Evolutionary conservation across 2,329 filamentous ascomycete species (phyloP).

Genomic region (Microsporum ferrugineum): DNA sequence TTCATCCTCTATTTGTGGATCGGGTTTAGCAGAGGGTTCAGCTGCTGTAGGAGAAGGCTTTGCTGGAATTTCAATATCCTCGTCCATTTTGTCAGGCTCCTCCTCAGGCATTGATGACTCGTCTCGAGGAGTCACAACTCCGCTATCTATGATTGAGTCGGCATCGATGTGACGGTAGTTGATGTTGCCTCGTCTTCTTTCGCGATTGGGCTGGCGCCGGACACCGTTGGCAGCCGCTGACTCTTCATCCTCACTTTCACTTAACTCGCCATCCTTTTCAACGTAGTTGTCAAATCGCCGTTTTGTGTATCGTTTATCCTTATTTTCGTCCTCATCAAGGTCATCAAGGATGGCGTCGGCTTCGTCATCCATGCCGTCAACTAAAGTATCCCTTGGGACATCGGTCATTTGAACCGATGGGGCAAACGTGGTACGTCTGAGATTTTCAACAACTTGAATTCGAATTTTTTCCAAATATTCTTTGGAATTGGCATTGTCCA

Average conservation of each 20-base stretch:
- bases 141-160: slow-evolving; percentile 45
- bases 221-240: slow-evolving; percentile 59
- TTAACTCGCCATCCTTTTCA: slow-evolving; percentile 66
- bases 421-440: slow-evolving; percentile 50
- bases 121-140: slow-evolving; percentile 36
- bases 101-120: slow-evolving; percentile 35
- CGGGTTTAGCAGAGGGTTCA: slow-evolving; percentile 18
- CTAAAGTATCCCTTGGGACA: slow-evolving; percentile 45
- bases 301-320: slow-evolving; percentile 70
- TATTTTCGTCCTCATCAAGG: slow-evolving; percentile 73
- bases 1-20: slow-evolving; percentile 20
- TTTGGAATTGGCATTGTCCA: slow-evolving; percentile 59
- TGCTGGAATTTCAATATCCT: slow-evolving; percentile 27
- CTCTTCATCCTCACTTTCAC: slow-evolving; percentile 84
- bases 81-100: slow-evolving; percentile 34
- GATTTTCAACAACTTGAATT: slow-evolving; percentile 53
- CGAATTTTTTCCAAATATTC: slow-evolving; percentile 61
- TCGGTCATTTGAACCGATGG: slow-evolving; percentile 56
- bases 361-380: slow-evolving; percentile 51
- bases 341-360: slow-evolving; percentile 55
- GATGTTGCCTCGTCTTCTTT: slow-evolving; percentile 47
- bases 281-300: slow-evolving; percentile 71
- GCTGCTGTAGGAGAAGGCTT: slow-evolving; percentile 22
- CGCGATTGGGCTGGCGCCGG: slow-evolving; percentile 41
- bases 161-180: slow-evolving; percentile 49